Evolutionary conservation across 441 rosid genomes (phyloP).

Genomic region (Aquilaria agallochum): DNA sequence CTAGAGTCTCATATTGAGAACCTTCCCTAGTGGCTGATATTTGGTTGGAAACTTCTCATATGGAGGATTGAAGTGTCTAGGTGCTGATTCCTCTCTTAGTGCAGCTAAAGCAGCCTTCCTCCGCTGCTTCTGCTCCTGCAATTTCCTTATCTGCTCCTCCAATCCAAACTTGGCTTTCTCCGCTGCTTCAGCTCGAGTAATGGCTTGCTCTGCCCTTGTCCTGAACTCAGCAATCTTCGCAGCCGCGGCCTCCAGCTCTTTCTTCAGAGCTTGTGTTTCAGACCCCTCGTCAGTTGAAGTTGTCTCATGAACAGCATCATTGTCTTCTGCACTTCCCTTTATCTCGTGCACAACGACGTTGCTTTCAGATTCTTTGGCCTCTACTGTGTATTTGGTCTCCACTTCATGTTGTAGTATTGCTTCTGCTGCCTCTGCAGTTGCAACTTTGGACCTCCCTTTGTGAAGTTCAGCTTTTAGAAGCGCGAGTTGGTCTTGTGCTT

Average conservation of each 20-base stretch:
- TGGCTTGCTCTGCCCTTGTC: conserved; percentile 46
- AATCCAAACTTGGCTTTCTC: conserved; percentile 41
- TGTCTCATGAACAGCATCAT: conserved; percentile 13
- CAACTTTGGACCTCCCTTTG: conserved; percentile 23
- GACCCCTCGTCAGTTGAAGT: conserved; percentile 23
- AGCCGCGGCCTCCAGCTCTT: conserved; percentile 30
- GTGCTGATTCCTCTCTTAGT: conserved; percentile 33
- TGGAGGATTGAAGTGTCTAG: conserved; percentile 16
- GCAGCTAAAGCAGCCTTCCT: conserved; percentile 44
- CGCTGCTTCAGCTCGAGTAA: conserved; percentile 44
- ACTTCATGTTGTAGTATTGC: conserved; percentile 26
- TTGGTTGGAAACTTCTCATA: conserved; percentile 6
- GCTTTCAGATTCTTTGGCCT: conserved; percentile 17
- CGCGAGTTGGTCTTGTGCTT: conserved; percentile 33
- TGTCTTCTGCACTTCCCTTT: conserved; percentile 6
- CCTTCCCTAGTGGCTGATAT: conserved; percentile 38
- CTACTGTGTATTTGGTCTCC: not conserved
- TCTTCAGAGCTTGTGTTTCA: conserved; percentile 25
- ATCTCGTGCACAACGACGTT: not conserved
- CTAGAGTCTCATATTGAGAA: conserved; percentile 50
- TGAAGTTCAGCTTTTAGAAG: conserved; percentile 34
- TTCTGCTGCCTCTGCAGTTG: conserved; percentile 36
- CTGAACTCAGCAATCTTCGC: conserved; percentile 37
- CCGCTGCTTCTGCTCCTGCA: conserved; percentile 40
- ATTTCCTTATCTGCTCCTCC: conserved; percentile 39